These are phyloP conservation scores for Coniochaeta pulveracea DNA, from an alignment of 2,329 filamentous ascomycete genomes.

Conservation along the genomic window DNA sequence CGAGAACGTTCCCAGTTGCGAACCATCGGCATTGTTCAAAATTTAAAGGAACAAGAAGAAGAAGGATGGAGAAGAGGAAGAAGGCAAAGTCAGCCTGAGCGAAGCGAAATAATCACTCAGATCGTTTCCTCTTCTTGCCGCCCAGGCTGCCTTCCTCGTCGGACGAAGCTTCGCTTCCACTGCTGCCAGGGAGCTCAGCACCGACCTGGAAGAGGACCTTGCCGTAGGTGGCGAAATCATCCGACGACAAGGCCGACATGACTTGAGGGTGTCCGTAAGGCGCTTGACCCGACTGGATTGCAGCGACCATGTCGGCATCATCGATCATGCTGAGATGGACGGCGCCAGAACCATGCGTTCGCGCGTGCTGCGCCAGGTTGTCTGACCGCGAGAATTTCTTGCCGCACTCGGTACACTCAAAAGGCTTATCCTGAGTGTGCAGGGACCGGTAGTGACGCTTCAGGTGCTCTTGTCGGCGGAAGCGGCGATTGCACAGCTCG, in stretches of 20 bases:
- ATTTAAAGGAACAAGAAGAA: constrained; percentile 1
- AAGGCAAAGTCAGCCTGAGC: constrained; percentile 2
- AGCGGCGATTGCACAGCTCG: constrained; percentile 89
- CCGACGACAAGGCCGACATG: constrained; percentile 29
- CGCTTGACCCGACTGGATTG: constrained; percentile 12
- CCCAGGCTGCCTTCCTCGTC: constrained; percentile 39
- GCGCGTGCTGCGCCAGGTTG: constrained; percentile 90
- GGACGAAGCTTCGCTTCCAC: constrained; percentile 41
- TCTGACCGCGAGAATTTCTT: constrained; percentile 99
- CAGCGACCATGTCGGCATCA: constrained; percentile 42
- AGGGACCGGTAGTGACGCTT: constrained; percentile 98
- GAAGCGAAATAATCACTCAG: constrained; percentile 32
- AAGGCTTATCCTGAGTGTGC: constrained; percentile 97
- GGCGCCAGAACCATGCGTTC: constrained; percentile 83
- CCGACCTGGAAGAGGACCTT: constrained; percentile 75
- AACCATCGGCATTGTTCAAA: constrained; percentile 13
- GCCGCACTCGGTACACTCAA: constrained; percentile 92
- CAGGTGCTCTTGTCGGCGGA: constrained; percentile 95
- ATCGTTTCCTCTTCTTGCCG: constrained; percentile 73
- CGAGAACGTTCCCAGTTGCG: constrained; percentile 7
- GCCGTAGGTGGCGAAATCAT: constrained; percentile 59
- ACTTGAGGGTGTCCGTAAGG: constrained; percentile 26
- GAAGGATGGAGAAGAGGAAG: constrained; percentile 8
- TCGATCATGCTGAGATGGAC: constrained; percentile 86
- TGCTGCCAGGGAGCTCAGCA: constrained; percentile 57